phyloP scores from a whole-genome alignment of 352 stramenopile species.

The Phytophthora idaei region DNA sequence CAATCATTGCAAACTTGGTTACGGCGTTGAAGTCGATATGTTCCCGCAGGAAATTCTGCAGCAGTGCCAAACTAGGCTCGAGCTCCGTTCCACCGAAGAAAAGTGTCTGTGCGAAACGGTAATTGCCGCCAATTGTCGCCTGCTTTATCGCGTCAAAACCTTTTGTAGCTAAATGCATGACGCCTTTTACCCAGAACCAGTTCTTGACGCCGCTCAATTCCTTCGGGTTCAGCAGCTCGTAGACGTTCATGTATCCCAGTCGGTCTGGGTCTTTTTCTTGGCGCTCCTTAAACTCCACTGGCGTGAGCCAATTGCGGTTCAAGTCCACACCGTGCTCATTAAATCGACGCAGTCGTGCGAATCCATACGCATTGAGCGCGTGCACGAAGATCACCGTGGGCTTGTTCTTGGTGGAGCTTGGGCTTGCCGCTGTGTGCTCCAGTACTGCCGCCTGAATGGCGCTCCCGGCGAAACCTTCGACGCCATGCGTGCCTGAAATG shows the following conservation, averaged over 20 bases:
- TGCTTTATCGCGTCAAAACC: constrained; percentile 75
- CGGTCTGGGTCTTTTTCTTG: constrained; percentile 72
- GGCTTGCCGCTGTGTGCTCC: constrained; percentile 21
- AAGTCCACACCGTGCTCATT: constrained; percentile 96
- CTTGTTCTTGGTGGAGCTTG: constrained; percentile 11
- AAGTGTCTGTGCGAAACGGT: constrained; percentile 81
- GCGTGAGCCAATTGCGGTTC: constrained; percentile 90
- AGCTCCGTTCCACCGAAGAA: constrained; percentile 87
- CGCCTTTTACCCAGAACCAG: constrained; percentile 59
- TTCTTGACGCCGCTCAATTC: constrained; percentile 30
- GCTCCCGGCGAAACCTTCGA: constrained; percentile 86
- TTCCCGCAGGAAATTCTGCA: constrained; percentile 68
- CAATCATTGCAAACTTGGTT: constrained; percentile 76
- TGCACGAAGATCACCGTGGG: constrained; percentile 93
- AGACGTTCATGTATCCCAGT: constrained; percentile 78
- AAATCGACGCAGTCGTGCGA: constrained; percentile 83
- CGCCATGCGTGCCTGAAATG: constrained; percentile 82
- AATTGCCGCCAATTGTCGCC: constrained; percentile 89
- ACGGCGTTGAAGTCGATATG: constrained; percentile 51
- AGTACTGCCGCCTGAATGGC: constrained; percentile 74
- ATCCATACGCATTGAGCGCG: constrained; percentile 93
- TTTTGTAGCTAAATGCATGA: constrained; percentile 40
- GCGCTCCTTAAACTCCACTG: constrained; percentile 52
- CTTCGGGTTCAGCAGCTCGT: constrained; percentile 70
- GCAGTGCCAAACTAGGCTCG: constrained; percentile 66